phyloP scores from a whole-genome alignment of 140 eudicot genomes.

The Senecio squalidus region DNA sequence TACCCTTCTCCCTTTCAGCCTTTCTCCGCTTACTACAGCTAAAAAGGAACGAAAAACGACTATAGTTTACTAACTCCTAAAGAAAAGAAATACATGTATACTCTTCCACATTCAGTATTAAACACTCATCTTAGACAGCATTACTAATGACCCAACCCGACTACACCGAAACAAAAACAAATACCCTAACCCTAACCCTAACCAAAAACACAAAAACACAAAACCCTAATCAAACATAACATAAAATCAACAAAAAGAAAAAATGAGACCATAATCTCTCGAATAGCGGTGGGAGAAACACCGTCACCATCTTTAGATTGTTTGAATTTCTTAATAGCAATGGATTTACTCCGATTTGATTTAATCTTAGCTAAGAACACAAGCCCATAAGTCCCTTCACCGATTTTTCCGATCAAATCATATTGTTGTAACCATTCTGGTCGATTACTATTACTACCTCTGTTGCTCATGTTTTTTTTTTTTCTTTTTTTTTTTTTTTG shows the following conservation, averaged over 20 bases:
- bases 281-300: constrained; percentile 95
- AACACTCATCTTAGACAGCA: no score
- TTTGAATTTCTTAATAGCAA: constrained; percentile 92
- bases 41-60: no score
- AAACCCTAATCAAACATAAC: background rate
- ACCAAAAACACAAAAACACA: no score
- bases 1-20: no score
- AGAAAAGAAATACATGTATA: no score
- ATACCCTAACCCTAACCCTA: no score
- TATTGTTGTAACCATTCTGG: constrained; percentile 96
- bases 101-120: no score
- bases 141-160: no score
- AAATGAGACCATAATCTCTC: constrained; percentile 78
- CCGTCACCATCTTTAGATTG: constrained; percentile 98
- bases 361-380: constrained; percentile 83
- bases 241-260: background rate
- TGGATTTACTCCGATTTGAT: constrained; percentile 75
- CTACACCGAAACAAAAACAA: no score
- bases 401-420: constrained; percentile 92
- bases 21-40: no score
- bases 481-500: background rate
- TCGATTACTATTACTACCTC: constrained; percentile 30
- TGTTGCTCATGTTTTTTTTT: constrained; percentile 20
- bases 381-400: constrained; percentile 92
- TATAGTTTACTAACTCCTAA: no score